Conservation (phyloP, 176 grass and related monocot genomes). For the Paspalum vaginatum region DNA sequence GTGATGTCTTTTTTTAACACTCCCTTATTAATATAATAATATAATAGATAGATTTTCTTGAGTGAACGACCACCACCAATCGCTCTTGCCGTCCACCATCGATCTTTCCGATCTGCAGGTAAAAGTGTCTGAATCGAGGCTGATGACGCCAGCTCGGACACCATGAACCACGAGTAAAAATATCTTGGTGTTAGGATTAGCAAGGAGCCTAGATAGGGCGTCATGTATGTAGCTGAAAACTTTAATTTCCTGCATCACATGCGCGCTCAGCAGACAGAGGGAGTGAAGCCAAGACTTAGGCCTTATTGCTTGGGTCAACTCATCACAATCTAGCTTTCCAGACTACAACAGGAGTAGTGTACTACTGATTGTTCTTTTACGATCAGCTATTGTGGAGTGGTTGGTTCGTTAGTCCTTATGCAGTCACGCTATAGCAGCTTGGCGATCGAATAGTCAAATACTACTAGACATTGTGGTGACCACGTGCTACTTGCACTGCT, state of each 20-base stretch:
- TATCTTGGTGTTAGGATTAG: background rate
- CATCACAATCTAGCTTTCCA: background rate
- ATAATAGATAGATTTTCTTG: too few species aligned
- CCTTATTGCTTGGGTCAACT: background rate
- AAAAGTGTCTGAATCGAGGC: background rate
- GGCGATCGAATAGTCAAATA: background rate
- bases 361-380: background rate
- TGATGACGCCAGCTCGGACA: background rate
- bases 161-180: slow-evolving; percentile 13
- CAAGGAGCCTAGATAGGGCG: background rate
- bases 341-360: background rate
- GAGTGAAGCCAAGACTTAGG: slow-evolving; percentile 9
- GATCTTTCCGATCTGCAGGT: background rate
- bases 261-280: background rate
- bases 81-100: background rate
- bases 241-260: background rate
- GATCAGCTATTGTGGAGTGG: background rate
- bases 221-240: background rate
- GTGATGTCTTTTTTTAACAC: too few species aligned
- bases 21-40: too few species aligned
- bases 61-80: slow-evolving; percentile 13
- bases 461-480: background rate
- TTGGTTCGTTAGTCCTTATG: background rate
- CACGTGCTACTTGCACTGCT: background rate
- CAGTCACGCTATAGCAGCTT: background rate